Base-by-base conservation (phyloP, 208 protist species). In the Trypanosoma caninum region DNA sequence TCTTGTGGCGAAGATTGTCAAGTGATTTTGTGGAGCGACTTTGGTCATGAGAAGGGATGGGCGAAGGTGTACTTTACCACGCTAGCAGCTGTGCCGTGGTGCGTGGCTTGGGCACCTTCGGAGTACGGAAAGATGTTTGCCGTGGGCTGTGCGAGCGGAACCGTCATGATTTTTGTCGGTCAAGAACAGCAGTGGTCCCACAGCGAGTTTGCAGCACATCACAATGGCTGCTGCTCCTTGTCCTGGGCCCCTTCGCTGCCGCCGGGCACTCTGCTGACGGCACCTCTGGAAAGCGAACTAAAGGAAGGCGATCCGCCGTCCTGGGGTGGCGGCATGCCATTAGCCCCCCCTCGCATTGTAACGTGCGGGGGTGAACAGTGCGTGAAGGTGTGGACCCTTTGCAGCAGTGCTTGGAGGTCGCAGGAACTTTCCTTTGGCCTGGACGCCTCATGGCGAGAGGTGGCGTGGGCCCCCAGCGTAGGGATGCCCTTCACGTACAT, bases 401-500 rank as follows among this genome's bases (percentile, higher is more conserved):
- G 58, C n/a, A 75, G 77, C 10, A 57, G 57, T 2, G 57, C 70
- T 20, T 91, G 78, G 79, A 60, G 59, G 14, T 59, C 76, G 35
- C 40, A 68, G 44, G 63, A 85, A 53, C 76, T 89, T 4, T 66
- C 72, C n/a, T 58, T 71, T 22, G 47, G 72, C n/a, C 61, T 74
- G 38, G 56, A 65, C 27, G 66, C 59, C 27, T 68, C 65, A 20
- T 95, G 80, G 82, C 67, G 67, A 0, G 76, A 74, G 51, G 88
- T 92, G 51, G 66, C 82, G 62, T 95, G 88, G 88, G 76, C 88
- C n/a, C 84, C 84, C 2, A 81, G 79, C 50, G 53, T 82, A 8
- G 88, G 88, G 16, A 60, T 91, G 16, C 88, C 84, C 6, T 92
- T 84, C 58, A 87, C 84, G 13, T 93, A 93, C 69, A 72, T 95